Percentiles rank a stretch among this genome's conserved stretches.
Evolutionary conservation across 371 early-diverging fungal genomes (phyloP).

Genomic region (Umbelopsis sp.): DNA sequence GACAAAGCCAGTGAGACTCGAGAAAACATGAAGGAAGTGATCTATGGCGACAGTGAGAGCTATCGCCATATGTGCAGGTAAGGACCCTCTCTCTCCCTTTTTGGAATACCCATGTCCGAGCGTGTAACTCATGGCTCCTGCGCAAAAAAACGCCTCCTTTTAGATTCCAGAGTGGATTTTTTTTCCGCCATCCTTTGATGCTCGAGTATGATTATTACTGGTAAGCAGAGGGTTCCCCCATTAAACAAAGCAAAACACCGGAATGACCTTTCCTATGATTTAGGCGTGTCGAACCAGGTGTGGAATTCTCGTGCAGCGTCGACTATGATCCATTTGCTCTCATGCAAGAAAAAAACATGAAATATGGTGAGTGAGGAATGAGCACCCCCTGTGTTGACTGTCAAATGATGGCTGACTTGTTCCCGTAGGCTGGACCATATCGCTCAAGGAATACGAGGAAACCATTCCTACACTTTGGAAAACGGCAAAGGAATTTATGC

Average conservation of each 20-base stretch:
- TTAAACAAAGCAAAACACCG: neutral
- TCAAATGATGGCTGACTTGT: no score
- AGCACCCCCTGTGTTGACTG: no score
- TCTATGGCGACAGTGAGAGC: constrained; percentile 84
- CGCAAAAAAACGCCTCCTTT: constrained; percentile 7
- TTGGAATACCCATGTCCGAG: neutral
- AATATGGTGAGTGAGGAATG: constrained; percentile 62
- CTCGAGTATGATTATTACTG: constrained; percentile 92
- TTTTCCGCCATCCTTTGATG: constrained; percentile 82
- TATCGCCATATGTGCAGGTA: constrained; percentile 96
- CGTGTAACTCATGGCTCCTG: neutral
- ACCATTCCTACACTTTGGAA: constrained; percentile 91
- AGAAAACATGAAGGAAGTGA: constrained; percentile 64
- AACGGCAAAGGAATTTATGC: constrained; percentile 65
- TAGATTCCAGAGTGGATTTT: constrained; percentile 80
- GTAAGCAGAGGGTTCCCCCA: constrained; percentile 68
- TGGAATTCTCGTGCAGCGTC: constrained; percentile 85
- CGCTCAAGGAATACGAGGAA: constrained; percentile 72
- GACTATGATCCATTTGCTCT: constrained; percentile 88
- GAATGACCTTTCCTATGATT: constrained; percentile 65
- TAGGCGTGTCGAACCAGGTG: constrained; percentile 95
- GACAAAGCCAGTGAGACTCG: constrained; percentile 61
- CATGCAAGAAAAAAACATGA: constrained; percentile 78
- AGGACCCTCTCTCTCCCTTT: neutral
- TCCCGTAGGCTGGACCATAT: constrained; percentile 67